These are phyloP conservation scores for Auricularia auricula-judae DNA, from an alignment of 768 basidiomycete genomes.

Conservation along the genomic window DNA sequence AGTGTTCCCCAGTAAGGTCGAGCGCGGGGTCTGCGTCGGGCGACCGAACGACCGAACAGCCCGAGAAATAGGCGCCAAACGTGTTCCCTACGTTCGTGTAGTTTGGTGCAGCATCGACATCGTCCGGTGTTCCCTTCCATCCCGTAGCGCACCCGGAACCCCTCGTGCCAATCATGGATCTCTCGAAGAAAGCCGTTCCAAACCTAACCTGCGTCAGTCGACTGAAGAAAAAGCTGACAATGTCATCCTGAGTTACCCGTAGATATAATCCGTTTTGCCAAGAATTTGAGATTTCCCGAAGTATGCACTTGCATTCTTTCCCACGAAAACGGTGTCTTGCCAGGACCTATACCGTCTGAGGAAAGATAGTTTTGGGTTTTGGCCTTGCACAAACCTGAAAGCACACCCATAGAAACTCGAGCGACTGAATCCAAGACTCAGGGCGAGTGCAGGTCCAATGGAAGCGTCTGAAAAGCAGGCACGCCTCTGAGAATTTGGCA, in stretches of 20 bases:
- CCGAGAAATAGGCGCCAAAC: neutral
- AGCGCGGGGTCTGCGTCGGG: neutral
- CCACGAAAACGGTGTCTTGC: neutral
- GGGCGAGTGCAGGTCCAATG: neutral
- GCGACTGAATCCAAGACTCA: neutral
- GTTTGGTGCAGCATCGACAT: neutral
- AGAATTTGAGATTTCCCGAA: neutral
- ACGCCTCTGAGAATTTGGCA: neutral
- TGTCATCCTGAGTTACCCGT: neutral
- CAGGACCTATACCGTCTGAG: neutral
- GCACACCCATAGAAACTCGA: neutral
- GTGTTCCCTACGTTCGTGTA: neutral
- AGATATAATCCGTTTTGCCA: neutral
- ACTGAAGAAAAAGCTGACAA: neutral
- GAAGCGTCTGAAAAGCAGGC: neutral
- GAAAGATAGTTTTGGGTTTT: neutral
- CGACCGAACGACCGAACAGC: neutral
- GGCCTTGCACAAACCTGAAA: neutral
- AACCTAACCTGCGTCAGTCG: neutral
- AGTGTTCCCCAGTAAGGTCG: neutral
- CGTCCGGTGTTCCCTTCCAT: neutral
- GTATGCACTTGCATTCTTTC: neutral
- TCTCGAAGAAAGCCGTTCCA: neutral
- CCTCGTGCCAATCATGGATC: neutral
- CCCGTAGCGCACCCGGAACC: neutral